Percentiles rank a stretch among this genome's conserved stretches.
These are phyloP conservation scores for Lipomyces kockii DNA, from an alignment of 805 yeast species.

Conservation along the genomic window DNA sequence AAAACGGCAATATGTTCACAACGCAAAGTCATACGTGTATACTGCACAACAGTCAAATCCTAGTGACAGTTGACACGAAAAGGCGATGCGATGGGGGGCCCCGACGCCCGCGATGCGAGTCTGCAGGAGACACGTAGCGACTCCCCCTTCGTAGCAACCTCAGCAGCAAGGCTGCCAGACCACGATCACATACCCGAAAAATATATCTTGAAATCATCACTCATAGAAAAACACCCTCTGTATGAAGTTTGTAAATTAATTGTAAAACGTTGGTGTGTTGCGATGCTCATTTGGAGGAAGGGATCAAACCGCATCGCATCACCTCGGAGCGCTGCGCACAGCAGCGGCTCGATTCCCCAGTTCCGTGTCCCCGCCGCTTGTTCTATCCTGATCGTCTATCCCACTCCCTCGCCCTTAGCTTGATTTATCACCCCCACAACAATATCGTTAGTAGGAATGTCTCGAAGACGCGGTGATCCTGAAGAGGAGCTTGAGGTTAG, in stretches of 20 bases:
- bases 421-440: not conserved
- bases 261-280: not conserved
- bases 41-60: not conserved
- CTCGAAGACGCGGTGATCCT: conserved; percentile 36
- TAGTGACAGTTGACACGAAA: too few relatives aligned
- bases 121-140: too few relatives aligned
- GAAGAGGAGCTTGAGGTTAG: conserved; percentile 37
- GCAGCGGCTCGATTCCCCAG: too few relatives aligned
- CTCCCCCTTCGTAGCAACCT: not conserved
- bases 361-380: too few relatives aligned
- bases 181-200: not conserved
- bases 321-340: too few relatives aligned
- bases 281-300: not conserved
- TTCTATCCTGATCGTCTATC: not conserved
- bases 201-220: too few relatives aligned
- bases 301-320: not conserved
- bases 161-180: not conserved
- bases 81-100: not conserved
- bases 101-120: too few relatives aligned
- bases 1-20: too few relatives aligned
- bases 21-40: not conserved
- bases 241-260: too few relatives aligned
- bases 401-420: not conserved
- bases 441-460: conserved; percentile 12
- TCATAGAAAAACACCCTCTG: not conserved